Base-by-base conservation (phyloP, 345 rosid genomes). In the Eutrema yunnanense region DNA sequence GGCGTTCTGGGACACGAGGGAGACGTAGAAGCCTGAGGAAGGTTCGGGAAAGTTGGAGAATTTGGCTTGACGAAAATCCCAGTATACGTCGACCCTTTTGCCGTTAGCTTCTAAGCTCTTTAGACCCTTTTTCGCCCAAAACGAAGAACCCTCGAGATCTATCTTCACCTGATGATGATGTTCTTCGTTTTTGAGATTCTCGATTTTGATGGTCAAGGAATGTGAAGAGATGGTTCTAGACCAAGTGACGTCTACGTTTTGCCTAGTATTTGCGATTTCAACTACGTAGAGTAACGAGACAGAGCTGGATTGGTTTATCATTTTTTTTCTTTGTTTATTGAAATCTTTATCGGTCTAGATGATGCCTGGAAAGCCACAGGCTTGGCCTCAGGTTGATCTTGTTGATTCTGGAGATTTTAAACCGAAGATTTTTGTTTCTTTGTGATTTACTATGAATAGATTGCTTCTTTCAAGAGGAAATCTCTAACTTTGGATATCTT, bases 121-220 rank as follows among this genome's bases (percentile, higher is more conserved):
- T n/a, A 90, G 81, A 70, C 96, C 96, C 47, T 87, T 90, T 29
- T 79, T 90, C 0, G 85, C 85, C 91, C 90, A 87, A 53, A 86
- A 86, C 9, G 87, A 89, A 80, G 88, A 85, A 10, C 85, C 73
- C 38, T 83, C 79, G 4, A 90, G 52, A 77, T 90, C 93, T 59
- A 86, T 85, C 83, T 86, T 86, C 72, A 85, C 82, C 50, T 67
- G 83, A 33, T 61, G 86, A 19, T 69, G 86, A 19, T 69, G 86
- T n/a, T 80, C 82, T 14, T 80, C 81, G 36, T 79, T 77, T 1
- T 8, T 63, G 46, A 46, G 81, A 37, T 83, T 85, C 46, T 86
- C 87, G n/a, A 84, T 78, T 38, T 57, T 79, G 61, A 90, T 78
- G 64, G 57, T 79, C 9, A 87, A 77, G 2, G 84, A 86, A 81